Evolutionary conservation across 2,329 filamentous ascomycete species (phyloP).

Genomic region (Thermomyces lanuginosus): DNA sequence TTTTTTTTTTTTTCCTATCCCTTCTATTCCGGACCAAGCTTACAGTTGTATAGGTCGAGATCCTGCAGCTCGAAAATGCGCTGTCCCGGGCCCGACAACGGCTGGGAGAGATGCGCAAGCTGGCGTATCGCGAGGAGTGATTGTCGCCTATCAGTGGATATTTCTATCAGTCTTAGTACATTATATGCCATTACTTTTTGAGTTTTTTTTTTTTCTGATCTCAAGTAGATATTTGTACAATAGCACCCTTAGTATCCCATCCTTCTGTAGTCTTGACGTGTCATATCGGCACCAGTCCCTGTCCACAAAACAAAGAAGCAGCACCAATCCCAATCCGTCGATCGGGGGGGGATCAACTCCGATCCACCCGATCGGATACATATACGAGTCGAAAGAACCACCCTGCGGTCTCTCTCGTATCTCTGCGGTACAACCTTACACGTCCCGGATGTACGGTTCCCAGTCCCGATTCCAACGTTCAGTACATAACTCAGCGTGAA

Average conservation of each 20-base stretch:
- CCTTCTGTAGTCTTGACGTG: too few species aligned
- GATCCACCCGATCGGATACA: too few species aligned
- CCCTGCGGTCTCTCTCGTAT: too few species aligned
- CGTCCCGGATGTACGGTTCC: too few species aligned
- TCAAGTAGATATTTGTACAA: background rate
- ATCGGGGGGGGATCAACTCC: too few species aligned
- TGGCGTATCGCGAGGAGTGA: conserved; percentile 71
- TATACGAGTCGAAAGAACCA: too few species aligned
- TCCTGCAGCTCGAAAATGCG: conserved; percentile 82
- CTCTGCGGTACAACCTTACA: too few species aligned
- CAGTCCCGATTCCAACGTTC: too few species aligned
- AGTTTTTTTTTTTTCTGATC: background rate
- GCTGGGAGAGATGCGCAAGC: conserved; percentile 95
- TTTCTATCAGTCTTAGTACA: background rate
- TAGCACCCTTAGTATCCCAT: background rate
- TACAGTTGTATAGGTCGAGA: conserved; percentile 57
- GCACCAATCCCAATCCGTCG: too few species aligned
- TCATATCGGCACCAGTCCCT: too few species aligned
- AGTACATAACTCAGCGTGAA: too few species aligned
- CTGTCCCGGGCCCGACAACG: conserved; percentile 63
- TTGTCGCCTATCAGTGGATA: background rate
- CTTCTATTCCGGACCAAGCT: conserved; percentile 7
- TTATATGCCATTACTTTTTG: background rate
- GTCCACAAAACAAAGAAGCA: too few species aligned
- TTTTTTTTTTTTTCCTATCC: conserved; percentile 2